phyloP scores from a whole-genome alignment of 306 rosid species.

The Dalbergia oliveri region DNA sequence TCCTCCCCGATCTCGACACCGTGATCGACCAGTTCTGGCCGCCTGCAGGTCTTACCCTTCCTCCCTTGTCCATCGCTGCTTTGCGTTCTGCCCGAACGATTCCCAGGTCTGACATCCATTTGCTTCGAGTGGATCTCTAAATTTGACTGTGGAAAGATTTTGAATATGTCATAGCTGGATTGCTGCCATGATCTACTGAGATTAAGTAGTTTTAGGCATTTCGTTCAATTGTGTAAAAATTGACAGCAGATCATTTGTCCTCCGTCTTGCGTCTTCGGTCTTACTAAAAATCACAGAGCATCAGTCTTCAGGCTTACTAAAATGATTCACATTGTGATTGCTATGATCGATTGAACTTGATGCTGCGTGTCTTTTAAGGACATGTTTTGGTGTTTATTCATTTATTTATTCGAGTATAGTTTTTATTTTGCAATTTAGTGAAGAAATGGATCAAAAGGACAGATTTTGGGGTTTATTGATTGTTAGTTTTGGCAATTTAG shows the following conservation, averaged over 20 bases:
- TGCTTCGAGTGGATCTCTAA: neutral
- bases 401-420: neutral
- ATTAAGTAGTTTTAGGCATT: neutral
- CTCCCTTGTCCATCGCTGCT: constrained; percentile 86
- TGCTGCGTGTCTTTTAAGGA: neutral
- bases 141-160: neutral
- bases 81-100: constrained; percentile 90
- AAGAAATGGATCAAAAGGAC: neutral
- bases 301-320: neutral
- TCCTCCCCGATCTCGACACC: constrained; percentile 81
- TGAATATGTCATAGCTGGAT: neutral
- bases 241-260: neutral
- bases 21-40: constrained; percentile 59
- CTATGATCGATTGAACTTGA: neutral
- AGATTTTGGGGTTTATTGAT: neutral
- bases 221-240: neutral
- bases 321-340: neutral
- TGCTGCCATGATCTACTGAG: neutral
- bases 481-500: neutral
- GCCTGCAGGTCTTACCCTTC: constrained; percentile 70
- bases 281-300: neutral
- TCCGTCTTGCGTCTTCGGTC: no score
- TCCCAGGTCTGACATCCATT: constrained; percentile 60
- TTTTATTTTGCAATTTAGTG: neutral
- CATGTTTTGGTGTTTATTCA: neutral